Base-by-base conservation (phyloP, 1,284 basidiomycete genomes). In the Vanrija sp. region DNA sequence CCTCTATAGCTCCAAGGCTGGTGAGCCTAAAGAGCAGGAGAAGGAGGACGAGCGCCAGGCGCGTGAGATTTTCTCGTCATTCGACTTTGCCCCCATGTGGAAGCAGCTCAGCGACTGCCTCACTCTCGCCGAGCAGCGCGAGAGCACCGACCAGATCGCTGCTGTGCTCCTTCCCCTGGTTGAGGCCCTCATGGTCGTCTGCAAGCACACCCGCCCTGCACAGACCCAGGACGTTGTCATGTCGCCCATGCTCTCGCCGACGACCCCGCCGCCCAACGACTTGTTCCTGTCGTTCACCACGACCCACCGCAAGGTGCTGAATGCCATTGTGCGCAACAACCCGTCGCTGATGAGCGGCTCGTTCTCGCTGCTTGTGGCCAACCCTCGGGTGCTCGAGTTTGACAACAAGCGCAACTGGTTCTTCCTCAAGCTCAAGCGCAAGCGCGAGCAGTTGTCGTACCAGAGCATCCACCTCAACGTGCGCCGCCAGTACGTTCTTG, bases 321-420 rank as follows among this genome's bases (percentile, higher is more conserved):
- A 98, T 74, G 81, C 93, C 58, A 97, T 98, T 89, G 95, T 98
- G 38, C 88, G 95, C 57, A 97, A 94, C 75, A 97, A 98, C 70
- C 96, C 96, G 2, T 91, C 93, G 1, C 79, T 99, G 39, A 95
- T 99, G 90, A 93, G 91, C 63, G 96, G 96, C 12, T 96, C 93
- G 1, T 99, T 99, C 82, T 92, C 94, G 15, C 82, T 99, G 3
- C 82, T 99, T 54, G 89, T 98, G 38, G 87, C 94, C 76, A 98
- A 99, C 69, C 88, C 96, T 48, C 87, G 91, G 44, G 93, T 98
- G 23, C 84, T 99, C 57, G 96, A 98, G 80, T 99, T 99, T 75
- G 96, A 98, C 81, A 98, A 98, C 85, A 98, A 98, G 80, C 86
- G 96, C 52, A 96, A 94, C 70, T 98, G 95, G 81, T 98, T 98